A percentile compares a stretch with the other conserved stretches of the same genome.
These are phyloP conservation scores for Deuterostichococcus epilithicus DNA, from an alignment of 139 green algal genomes.

Conservation along the genomic window DNA sequence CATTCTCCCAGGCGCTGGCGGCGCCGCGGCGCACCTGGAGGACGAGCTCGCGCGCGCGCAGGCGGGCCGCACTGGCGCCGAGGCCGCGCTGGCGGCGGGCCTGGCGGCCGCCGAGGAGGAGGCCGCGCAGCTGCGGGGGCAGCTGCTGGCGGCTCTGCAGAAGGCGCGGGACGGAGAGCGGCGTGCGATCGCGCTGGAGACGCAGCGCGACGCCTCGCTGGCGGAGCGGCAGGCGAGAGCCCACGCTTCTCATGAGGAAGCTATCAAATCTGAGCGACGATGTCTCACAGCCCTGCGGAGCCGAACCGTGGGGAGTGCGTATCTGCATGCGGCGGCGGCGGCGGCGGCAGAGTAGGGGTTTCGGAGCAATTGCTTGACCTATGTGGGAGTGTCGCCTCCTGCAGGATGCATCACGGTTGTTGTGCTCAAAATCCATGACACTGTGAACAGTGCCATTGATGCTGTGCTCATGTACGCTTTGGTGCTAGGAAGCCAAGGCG, in stretches of 20 bases:
- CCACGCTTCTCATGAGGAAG: no score
- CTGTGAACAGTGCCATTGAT: no score
- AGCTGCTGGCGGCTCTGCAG: conserved; percentile 13
- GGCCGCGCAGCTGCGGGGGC: conserved; percentile 15
- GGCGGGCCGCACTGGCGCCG: conserved; percentile 15
- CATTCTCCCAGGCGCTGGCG: conserved; percentile 26
- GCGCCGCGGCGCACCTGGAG: conserved; percentile 34
- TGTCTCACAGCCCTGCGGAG: no score
- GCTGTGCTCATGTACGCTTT: conserved; percentile 21
- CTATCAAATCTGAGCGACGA: no score
- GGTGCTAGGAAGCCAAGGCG: conserved; percentile 30
- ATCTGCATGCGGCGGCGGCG: no score
- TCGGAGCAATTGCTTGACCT: no score
- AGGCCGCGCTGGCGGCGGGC: conserved; percentile 18
- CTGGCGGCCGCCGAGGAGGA: conserved; percentile 16
- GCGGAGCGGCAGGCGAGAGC: conserved; percentile 38
- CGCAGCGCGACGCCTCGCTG: conserved; percentile 15
- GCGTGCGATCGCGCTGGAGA: conserved; percentile 28
- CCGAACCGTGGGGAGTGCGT: no score
- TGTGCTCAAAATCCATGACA: no score
- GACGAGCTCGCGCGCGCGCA: conserved; percentile 28
- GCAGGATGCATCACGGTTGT: no score
- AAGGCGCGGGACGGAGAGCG: conserved; percentile 3
- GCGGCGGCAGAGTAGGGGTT: no score
- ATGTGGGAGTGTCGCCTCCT: no score